Conservation (phyloP, 2,329 filamentous ascomycete genomes). For the Cladosporium sphaerospermum region DNA sequence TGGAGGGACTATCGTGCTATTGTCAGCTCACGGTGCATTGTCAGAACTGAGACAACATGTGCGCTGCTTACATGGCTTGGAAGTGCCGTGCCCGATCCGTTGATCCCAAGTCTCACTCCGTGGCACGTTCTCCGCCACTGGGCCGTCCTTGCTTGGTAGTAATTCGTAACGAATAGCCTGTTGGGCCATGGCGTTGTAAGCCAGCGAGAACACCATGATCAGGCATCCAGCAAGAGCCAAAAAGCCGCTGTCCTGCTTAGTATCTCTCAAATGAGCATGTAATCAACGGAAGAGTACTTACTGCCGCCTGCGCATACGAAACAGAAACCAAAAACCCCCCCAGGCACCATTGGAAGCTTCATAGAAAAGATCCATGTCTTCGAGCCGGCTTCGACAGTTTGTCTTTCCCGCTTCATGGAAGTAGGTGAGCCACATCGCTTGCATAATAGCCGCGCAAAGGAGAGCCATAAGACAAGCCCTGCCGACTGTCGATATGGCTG, state of each 20-base stretch:
- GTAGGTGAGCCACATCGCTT: background rate
- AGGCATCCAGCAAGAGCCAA: background rate
- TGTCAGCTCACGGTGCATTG: background rate
- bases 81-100: background rate
- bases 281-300: background rate
- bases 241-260: background rate
- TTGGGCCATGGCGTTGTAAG: background rate
- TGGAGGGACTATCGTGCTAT: background rate
- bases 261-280: too few species aligned
- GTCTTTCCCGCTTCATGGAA: background rate
- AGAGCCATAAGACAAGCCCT: background rate
- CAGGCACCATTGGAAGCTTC: background rate
- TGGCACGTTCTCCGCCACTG: background rate
- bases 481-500: background rate
- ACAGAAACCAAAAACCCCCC: background rate
- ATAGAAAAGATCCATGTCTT: background rate
- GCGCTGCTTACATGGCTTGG: background rate
- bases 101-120: background rate
- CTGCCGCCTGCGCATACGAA: background rate
- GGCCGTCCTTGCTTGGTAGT: background rate
- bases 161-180: background rate
- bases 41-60: background rate
- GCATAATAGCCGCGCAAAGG: background rate
- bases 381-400: background rate
- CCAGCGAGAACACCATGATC: background rate